These are phyloP conservation scores for Lyophyllum decastes DNA, from an alignment of 768 basidiomycete species.

Conservation along the genomic window DNA sequence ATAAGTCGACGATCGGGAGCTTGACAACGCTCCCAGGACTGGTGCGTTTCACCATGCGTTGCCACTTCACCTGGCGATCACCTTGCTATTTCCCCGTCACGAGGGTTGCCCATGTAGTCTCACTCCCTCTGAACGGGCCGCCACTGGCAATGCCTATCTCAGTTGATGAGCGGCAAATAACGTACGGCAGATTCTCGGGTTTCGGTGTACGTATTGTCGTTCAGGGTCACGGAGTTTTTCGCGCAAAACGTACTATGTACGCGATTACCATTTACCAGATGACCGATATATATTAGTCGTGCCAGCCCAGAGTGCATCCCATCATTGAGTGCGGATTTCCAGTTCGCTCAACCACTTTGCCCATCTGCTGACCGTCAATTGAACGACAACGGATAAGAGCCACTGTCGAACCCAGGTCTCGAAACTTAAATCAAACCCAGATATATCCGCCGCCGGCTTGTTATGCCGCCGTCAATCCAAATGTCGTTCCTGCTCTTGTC, in stretches of 20 bases:
- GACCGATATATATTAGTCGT: too few species aligned
- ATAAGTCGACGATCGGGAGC: neutral
- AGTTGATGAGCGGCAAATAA: neutral
- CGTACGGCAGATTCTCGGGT: neutral
- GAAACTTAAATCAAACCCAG: neutral
- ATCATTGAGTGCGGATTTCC: neutral
- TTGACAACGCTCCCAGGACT: neutral
- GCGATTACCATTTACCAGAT: neutral
- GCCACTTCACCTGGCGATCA: neutral
- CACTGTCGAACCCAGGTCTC: neutral
- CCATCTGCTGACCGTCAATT: neutral
- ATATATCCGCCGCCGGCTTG: neutral
- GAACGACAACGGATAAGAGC: neutral
- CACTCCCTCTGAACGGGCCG: neutral
- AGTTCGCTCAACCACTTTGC: neutral
- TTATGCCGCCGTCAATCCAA: neutral
- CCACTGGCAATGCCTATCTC: neutral
- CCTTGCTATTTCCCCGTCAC: neutral
- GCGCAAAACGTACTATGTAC: neutral
- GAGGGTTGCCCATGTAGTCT: neutral
- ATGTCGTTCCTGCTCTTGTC: neutral
- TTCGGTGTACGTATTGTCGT: neutral
- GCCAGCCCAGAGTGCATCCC: too few species aligned
- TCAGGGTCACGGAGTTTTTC: conserved; percentile 7
- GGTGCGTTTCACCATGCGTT: neutral